Percentiles rank a stretch among this genome's conserved stretches.
Conservation (phyloP, 441 rosid genomes). For the Codiaeum variegatum region DNA sequence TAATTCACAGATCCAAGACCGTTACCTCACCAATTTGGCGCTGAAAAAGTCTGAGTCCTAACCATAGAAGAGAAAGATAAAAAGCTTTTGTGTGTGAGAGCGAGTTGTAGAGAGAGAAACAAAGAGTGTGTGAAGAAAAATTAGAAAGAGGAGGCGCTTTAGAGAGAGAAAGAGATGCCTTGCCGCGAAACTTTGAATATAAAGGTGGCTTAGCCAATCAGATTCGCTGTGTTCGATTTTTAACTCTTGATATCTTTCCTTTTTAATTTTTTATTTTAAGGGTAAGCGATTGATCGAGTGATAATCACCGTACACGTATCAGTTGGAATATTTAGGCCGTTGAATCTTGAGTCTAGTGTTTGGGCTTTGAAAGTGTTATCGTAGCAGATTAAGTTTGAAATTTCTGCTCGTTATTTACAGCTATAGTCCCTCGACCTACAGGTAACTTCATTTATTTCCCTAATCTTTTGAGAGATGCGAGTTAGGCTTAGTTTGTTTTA, state of each 20-base stretch:
- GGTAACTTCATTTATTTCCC: neutral
- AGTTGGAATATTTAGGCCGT: neutral
- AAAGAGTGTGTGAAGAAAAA: conserved; percentile 16
- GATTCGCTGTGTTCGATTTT: conserved; percentile 19
- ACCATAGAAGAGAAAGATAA: conserved; percentile 19
- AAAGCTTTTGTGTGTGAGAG: neutral
- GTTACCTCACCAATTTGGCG: conserved; percentile 37
- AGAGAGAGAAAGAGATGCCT: conserved; percentile 35
- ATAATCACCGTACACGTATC: conserved; percentile 30
- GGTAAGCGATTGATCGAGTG: neutral
- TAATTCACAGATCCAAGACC: conserved; percentile 43
- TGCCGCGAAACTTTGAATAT: conserved; percentile 99
- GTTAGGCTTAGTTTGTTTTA: no score
- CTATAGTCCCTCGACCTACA: neutral
- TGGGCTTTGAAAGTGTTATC: neutral
- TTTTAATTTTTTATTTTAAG: conserved; percentile 6
- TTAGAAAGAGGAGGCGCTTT: conserved; percentile 18
- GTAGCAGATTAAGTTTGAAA: conserved; percentile 29
- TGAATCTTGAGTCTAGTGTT: conserved; percentile 16
- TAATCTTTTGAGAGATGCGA: neutral
- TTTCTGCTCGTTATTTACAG: neutral
- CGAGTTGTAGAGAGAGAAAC: conserved; percentile 19
- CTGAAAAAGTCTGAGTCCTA: conserved; percentile 23
- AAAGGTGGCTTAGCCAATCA: conserved; percentile 45
- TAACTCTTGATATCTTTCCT: neutral